A percentile compares a stretch with the other conserved stretches of the same genome.
Conservation (phyloP, 2,329 filamentous ascomycete species). For the Dothistroma septosporum region DNA sequence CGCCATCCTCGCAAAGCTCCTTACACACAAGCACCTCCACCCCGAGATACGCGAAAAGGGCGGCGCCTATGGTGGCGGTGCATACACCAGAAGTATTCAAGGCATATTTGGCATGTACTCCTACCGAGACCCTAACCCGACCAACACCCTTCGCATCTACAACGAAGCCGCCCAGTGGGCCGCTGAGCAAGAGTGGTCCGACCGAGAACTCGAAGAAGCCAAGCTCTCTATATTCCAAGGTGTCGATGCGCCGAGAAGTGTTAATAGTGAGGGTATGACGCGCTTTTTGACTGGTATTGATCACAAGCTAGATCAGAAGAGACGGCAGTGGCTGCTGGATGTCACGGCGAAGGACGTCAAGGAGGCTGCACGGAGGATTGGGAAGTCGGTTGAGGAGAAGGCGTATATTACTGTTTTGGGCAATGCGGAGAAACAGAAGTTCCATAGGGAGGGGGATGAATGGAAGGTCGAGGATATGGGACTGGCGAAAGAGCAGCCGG, state of each 20-base stretch:
- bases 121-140: conserved; percentile 92
- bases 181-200: conserved; percentile 72
- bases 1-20: conserved; percentile 81
- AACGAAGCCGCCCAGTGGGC: conserved; percentile 78
- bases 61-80: conserved; percentile 90
- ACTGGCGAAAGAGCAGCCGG: conserved; percentile 5
- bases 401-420: conserved; percentile 72
- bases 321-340: conserved; percentile 79
- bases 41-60: conserved; percentile 98
- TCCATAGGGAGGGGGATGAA: conserved; percentile 48
- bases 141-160: conserved; percentile 84
- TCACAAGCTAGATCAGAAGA: conserved; percentile 80
- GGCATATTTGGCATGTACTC: conserved; percentile 93
- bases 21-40: conserved; percentile 94
- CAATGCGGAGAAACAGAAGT: conserved; percentile 64
- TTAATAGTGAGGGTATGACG: conserved; percentile 82
- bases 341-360: conserved; percentile 77
- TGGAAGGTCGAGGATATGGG: conserved; percentile 75
- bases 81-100: conserved; percentile 72
- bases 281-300: conserved; percentile 81
- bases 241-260: conserved; percentile 81
- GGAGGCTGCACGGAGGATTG: conserved; percentile 73
- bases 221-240: conserved; percentile 92
- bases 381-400: conserved; percentile 53
- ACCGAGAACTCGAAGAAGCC: conserved; percentile 86